These are phyloP conservation scores for Starmerella ratchasimensis DNA, from an alignment of 805 yeast species.

Conservation along the genomic window DNA sequence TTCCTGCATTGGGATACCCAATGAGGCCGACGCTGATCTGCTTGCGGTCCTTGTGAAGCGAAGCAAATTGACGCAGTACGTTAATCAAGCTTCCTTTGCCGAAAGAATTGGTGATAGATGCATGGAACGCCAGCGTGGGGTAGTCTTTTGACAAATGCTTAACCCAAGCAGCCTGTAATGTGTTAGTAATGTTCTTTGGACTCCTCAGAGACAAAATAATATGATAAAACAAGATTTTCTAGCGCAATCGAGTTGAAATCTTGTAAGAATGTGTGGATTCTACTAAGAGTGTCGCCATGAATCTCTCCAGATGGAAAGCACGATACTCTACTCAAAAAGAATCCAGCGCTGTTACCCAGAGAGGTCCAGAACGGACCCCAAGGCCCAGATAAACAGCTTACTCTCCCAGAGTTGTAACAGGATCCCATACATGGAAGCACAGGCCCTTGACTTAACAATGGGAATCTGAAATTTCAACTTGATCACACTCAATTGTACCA, in stretches of 20 bases:
- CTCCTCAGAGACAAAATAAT: conserved; percentile 8
- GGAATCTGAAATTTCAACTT: too few relatives aligned
- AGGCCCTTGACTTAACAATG: conserved; percentile 52
- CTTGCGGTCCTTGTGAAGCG: conserved; percentile 80
- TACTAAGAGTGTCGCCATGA: conserved; percentile 57
- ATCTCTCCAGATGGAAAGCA: conserved; percentile 11
- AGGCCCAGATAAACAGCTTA: conserved; percentile 41
- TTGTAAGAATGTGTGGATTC: conserved; percentile 52
- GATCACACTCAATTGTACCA: background rate
- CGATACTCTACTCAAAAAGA: conserved; percentile 71
- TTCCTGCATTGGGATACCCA: conserved; percentile 98
- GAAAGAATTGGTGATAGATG: conserved; percentile 91
- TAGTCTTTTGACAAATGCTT: conserved; percentile 79
- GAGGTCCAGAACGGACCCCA: conserved; percentile 38
- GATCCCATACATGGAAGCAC: conserved; percentile 41
- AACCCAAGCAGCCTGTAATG: conserved; percentile 89
- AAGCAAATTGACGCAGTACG: conserved; percentile 80
- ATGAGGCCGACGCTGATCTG: conserved; percentile 95
- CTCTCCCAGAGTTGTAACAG: conserved; percentile 99
- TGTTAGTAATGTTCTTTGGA: conserved; percentile 29
- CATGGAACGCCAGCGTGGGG: conserved; percentile 96
- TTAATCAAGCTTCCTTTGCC: conserved; percentile 96
- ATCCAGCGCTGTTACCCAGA: conserved; percentile 32
- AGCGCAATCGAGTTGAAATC: conserved; percentile 5
- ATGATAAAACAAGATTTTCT: conserved; percentile 4